Percentiles rank a stretch among this genome's conserved stretches.
Conservation (phyloP, 441 rosid species). For the Oxalis stricta region DNA sequence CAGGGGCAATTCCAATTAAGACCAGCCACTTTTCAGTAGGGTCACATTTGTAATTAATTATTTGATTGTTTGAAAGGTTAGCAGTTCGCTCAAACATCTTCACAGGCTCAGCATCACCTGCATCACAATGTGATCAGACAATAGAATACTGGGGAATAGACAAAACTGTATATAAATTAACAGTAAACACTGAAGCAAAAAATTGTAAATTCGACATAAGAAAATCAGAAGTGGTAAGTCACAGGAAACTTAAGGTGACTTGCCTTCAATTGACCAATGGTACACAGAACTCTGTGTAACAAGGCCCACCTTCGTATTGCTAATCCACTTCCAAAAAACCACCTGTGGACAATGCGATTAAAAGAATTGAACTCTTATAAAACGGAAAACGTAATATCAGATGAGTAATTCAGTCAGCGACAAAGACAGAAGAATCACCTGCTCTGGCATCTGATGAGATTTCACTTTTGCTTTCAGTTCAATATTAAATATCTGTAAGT, state of each 20-base stretch:
- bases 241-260: conserved; percentile 1
- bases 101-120: conserved; percentile 95
- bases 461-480: conserved; percentile 94
- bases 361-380: neutral
- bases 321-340: conserved; percentile 98
- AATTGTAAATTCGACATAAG: neutral
- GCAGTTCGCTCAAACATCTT: conserved; percentile 99
- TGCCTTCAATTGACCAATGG: conserved; percentile 99
- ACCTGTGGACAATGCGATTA: conserved; percentile 33
- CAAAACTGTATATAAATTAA: conserved; percentile 6
- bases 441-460: conserved; percentile 99
- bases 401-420: neutral
- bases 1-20: conserved; percentile 97
- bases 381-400: neutral
- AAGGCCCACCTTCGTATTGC: conserved; percentile 82
- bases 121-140: conserved; percentile 1
- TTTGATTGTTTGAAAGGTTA: conserved; percentile 86
- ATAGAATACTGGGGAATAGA: neutral
- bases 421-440: conserved; percentile 27
- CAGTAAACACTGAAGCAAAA: neutral
- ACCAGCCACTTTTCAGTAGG: conserved; percentile 99
- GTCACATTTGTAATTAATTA: conserved; percentile 89
- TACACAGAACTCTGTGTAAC: conserved; percentile 86
- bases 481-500: conserved; percentile 93
- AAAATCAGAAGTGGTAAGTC: neutral